phyloP scores from a whole-genome alignment of 306 rosid genomes.

The Rosa rugosa region DNA sequence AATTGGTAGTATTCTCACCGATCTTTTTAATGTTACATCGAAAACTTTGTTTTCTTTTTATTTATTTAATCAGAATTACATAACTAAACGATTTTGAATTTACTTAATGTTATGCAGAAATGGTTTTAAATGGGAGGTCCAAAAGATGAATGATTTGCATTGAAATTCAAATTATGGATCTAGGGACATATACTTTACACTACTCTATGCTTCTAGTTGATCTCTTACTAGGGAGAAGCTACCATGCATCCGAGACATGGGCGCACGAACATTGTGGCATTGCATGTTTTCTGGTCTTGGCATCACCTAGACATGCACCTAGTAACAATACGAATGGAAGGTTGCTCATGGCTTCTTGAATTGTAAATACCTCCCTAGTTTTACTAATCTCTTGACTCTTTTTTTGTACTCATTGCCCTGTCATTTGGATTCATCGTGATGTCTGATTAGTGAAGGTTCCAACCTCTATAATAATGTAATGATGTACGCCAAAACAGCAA shows the following conservation, averaged over 20 bases:
- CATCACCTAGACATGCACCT: background rate
- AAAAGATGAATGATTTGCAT: background rate
- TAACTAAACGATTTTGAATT: too few species aligned
- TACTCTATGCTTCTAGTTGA: background rate
- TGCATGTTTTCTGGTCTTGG: constrained; percentile 14
- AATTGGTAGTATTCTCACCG: too few species aligned
- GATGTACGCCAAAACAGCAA: constrained; percentile 21
- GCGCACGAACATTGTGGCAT: background rate
- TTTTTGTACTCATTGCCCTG: constrained; percentile 32
- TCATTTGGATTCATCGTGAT: constrained; percentile 23
- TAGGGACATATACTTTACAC: background rate
- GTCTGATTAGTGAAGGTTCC: constrained; percentile 9
- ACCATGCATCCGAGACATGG: background rate
- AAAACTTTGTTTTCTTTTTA: too few species aligned
- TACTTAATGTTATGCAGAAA: too few species aligned
- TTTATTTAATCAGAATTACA: too few species aligned
- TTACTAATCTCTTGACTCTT: constrained; percentile 26
- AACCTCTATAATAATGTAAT: constrained; percentile 13
- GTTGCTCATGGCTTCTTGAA: constrained; percentile 21
- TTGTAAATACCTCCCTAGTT: constrained; percentile 19
- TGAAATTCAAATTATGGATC: background rate
- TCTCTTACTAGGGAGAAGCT: background rate
- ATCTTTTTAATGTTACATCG: too few species aligned
- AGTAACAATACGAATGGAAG: background rate
- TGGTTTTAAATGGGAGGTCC: background rate